A percentile compares a stretch with the other conserved stretches of the same genome.
These are phyloP conservation scores for Silybum marianum DNA, from an alignment of 129 eudicot species.

Conservation along the genomic window DNA sequence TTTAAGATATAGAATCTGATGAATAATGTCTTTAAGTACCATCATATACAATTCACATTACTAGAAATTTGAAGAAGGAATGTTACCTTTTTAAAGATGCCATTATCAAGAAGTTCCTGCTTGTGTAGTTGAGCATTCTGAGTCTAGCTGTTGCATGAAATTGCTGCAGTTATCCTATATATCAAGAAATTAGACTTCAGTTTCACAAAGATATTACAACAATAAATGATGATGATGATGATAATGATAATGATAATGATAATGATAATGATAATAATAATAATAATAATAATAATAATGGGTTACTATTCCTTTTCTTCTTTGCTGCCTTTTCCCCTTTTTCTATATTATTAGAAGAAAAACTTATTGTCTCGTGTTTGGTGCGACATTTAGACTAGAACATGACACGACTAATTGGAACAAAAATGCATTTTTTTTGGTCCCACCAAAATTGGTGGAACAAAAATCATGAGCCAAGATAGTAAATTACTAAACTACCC, in stretches of 20 bases:
- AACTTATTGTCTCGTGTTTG: background rate
- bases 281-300: background rate
- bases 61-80: constrained; percentile 8
- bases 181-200: constrained; percentile 17
- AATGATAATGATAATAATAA: too few relatives aligned
- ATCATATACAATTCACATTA: constrained; percentile 21
- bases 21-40: constrained; percentile 8
- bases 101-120: constrained; percentile 28
- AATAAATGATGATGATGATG: background rate
- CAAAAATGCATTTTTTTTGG: background rate
- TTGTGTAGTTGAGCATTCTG: constrained; percentile 56
- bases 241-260: background rate
- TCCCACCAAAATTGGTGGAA: background rate
- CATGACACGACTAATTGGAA: background rate
- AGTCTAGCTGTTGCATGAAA: constrained; percentile 38
- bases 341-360: background rate
- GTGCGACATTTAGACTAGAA: background rate
- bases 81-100: constrained; percentile 2
- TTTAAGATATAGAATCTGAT: constrained; percentile 6
- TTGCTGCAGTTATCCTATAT: constrained; percentile 35
- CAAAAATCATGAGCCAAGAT: background rate
- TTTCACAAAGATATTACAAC: constrained; percentile 17
- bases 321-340: background rate
- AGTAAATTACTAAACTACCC: background rate
- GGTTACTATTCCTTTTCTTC: background rate